These are phyloP conservation scores for Flaveria linearis DNA, from an alignment of 129 eudicot species.

Conservation along the genomic window DNA sequence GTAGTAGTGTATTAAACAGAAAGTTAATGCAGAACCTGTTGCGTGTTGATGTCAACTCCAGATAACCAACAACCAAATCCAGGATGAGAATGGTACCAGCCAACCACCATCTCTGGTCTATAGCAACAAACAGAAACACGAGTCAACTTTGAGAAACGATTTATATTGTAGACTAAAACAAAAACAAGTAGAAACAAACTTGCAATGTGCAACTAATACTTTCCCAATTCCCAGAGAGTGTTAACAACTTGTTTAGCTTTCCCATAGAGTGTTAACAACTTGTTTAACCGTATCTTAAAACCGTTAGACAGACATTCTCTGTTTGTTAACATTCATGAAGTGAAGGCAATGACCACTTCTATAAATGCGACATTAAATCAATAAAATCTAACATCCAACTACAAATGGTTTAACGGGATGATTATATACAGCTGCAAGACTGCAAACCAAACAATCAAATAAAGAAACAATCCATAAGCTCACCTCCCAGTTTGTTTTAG, in stretches of 20 bases:
- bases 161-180: neutral
- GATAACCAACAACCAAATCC: conserved; percentile 99
- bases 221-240: neutral
- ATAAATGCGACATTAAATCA: neutral
- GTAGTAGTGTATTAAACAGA: conserved; percentile 4
- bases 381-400: too few relatives aligned
- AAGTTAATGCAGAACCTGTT: conserved; percentile 57
- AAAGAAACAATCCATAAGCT: neutral
- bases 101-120: conserved; percentile 98
- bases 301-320: neutral
- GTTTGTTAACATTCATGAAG: conserved; percentile 5
- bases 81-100: conserved; percentile 98
- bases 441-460: neutral
- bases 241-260: neutral
- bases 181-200: neutral
- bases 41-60: conserved; percentile 96
- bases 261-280: neutral
- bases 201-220: neutral
- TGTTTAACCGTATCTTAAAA: neutral
- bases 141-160: neutral
- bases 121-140: conserved; percentile 1
- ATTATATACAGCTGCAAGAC: neutral
- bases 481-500: conserved; percentile 95
- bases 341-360: neutral
- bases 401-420: neutral